Evolutionary conservation across 176 grass and related monocot genomes (phyloP), one percentile per base, ranked within the genome.

Genomic region (Bolboschoenus planiculmis): DNA sequence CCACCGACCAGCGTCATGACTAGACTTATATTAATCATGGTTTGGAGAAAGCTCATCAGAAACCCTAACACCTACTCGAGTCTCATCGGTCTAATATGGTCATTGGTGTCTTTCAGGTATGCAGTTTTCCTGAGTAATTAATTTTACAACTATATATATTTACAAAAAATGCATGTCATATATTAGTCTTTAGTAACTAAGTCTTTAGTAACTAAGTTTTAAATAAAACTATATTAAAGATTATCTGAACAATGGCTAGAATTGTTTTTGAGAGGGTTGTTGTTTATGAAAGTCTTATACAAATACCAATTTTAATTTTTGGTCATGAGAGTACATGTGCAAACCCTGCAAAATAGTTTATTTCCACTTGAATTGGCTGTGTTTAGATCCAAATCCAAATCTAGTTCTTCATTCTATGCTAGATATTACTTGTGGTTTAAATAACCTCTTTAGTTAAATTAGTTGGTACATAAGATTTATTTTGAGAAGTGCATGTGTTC

Each of bases 51-150:
- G 89, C 96, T 99, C 68, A 99, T 99, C 84, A 83, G 96, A 21
- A 99, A 99, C 86, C 96, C 96, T 65, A 99, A 99, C 86, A 99
- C 96, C 61, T 99, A 99, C 87, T 99, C 96, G 56, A 99, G 96
- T 80, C 96, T 99, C 79, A 33, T 95, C 54, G 92, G 96, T 78
- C 88, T 99, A 79, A 68, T 94, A 77, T 95, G 96, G 96, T 93
- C 96, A 5, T 92, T 99, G 53, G 62, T 99, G 33, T 99, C 92
- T 0, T 99, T 95, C 96, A 93, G 96, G 96, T 94, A 23, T 29
- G 36, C 50, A 16, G 4, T 26, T 74, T 31, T 33, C 56, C 46
- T 11, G 53, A 47, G 43, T 50, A 54, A 15, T 86, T 42, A 61
- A 61, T 55, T 42, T 80, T 59, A 80, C 14, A 36, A 56, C 51